Percentiles rank a stretch among this genome's conserved stretches.
Evolutionary conservation across 768 basidiomycete species (phyloP).

Genomic region (Mycena venus): DNA sequence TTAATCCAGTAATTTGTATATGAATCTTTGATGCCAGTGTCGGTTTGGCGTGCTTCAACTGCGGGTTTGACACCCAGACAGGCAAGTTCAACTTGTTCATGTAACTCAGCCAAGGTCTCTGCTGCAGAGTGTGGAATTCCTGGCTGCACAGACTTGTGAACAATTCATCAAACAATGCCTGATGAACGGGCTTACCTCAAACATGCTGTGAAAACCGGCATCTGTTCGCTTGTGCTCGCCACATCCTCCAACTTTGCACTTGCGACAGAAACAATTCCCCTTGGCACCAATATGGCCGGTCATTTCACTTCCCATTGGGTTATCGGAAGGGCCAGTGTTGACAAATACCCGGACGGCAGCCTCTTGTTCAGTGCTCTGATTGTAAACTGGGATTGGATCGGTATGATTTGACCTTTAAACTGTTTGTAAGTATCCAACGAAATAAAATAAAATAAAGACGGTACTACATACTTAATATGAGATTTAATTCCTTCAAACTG

Average conservation of each 20-base stretch:
- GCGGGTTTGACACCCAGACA: conserved; percentile 44
- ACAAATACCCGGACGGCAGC: no score
- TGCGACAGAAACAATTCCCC: conserved; percentile 53
- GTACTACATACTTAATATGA: conserved; percentile 45
- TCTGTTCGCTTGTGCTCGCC: conserved; percentile 46
- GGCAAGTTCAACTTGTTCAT: conserved; percentile 47
- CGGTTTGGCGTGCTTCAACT: conserved; percentile 41
- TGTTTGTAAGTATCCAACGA: background rate
- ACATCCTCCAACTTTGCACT: background rate
- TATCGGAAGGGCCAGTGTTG: conserved; percentile 51
- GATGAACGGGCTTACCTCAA: background rate
- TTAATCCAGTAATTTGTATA: conserved; percentile 55
- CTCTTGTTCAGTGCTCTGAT: conserved; percentile 38
- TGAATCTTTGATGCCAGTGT: conserved; percentile 54
- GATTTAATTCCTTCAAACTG: conserved; percentile 51
- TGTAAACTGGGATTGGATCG: background rate
- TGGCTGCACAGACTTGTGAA: no score
- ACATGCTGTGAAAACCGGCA: conserved; percentile 13
- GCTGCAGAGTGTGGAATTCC: conserved; percentile 36
- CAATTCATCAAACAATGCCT: background rate
- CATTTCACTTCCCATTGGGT: conserved; percentile 54
- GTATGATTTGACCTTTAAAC: background rate
- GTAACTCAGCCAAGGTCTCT: conserved; percentile 37
- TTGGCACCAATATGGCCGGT: conserved; percentile 54
- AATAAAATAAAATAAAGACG: background rate